phyloP scores from a whole-genome alignment of 805 yeast genomes.

The Hanseniaspora jakobsenii region DNA sequence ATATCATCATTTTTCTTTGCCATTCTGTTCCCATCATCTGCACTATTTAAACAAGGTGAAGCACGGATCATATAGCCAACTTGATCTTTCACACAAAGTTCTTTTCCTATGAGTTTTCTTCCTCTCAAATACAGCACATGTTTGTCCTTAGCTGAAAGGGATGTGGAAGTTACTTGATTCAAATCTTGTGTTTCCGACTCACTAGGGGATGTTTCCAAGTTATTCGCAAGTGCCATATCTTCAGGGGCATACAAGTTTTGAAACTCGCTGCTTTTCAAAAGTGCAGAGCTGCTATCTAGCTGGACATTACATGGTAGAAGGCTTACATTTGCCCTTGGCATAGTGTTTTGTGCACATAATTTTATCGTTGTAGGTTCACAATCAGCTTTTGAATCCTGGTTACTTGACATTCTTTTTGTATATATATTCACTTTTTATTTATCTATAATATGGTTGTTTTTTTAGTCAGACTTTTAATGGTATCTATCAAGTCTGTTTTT shows the following conservation, averaged over 20 bases:
- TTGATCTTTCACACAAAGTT: conserved; percentile 17
- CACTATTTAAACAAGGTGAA: no score
- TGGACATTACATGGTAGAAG: conserved; percentile 24
- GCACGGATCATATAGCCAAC: conserved; percentile 16
- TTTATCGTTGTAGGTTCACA: not conserved
- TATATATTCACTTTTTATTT: no score
- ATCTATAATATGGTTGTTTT: no score
- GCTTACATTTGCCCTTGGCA: conserved; percentile 18
- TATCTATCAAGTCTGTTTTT: no score
- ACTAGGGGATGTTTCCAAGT: no score
- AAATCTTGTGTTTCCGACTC: conserved; percentile 14
- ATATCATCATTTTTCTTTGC: conserved; percentile 17
- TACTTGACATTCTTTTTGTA: no score
- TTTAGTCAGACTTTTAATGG: no score
- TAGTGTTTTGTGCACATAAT: not conserved
- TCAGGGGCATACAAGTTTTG: no score
- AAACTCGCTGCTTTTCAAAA: conserved; percentile 19
- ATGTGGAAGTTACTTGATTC: not conserved
- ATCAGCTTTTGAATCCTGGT: not conserved
- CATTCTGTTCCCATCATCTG: no score
- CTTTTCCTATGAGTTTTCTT: conserved; percentile 27
- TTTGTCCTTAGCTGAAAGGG: not conserved
- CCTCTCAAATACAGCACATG: conserved; percentile 28
- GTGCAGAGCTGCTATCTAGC: conserved; percentile 16
- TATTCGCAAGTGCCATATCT: no score